Percentiles rank a stretch among this genome's conserved stretches.
Conservation (phyloP, 2,329 filamentous ascomycete species). For the Xylariaceae sp. region DNA sequence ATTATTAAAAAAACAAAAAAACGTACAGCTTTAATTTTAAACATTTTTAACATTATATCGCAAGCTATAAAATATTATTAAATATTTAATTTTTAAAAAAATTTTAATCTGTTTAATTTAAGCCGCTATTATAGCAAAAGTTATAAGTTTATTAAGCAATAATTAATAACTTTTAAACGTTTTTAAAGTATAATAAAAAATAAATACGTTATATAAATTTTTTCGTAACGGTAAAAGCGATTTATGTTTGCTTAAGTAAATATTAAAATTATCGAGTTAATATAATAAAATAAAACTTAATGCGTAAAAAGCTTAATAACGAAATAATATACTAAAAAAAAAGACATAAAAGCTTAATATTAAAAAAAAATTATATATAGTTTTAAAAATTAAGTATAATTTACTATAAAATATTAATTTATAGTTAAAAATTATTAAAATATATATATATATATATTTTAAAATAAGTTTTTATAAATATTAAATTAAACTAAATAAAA, state of each 20-base stretch:
- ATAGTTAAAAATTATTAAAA: slow-evolving; percentile 6
- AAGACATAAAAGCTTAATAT: slow-evolving; percentile 44
- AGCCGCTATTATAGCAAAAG: slow-evolving; percentile 28
- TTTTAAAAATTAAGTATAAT: slow-evolving; percentile 43
- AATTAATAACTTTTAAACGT: slow-evolving; percentile 29
- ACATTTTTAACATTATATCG: slow-evolving; percentile 30
- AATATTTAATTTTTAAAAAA: slow-evolving; percentile 23
- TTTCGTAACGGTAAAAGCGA: slow-evolving; percentile 18
- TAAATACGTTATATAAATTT: slow-evolving; percentile 30
- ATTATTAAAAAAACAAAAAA: not conserved
- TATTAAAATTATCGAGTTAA: slow-evolving; percentile 34
- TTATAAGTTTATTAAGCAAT: slow-evolving; percentile 27
- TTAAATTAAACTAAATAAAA: slow-evolving; percentile 24
- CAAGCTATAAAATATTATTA: slow-evolving; percentile 30
- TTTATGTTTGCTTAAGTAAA: slow-evolving; percentile 35
- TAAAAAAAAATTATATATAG: slow-evolving; percentile 44
- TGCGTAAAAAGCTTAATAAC: slow-evolving; percentile 34
- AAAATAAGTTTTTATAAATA: slow-evolving; percentile 38
- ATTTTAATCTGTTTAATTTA: slow-evolving; percentile 30
- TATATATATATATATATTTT: slow-evolving; percentile 29
- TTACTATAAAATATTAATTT: slow-evolving; percentile 29
- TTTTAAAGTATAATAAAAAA: slow-evolving; percentile 33
- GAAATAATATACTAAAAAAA: slow-evolving; percentile 41
- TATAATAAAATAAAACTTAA: slow-evolving; percentile 32
- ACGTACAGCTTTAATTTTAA: slow-evolving; percentile 32